A percentile compares a stretch with the other conserved stretches of the same genome.
Evolutionary conservation across 2,329 filamentous ascomycete genomes (phyloP).

Genomic region (Talaromyces sp.): DNA sequence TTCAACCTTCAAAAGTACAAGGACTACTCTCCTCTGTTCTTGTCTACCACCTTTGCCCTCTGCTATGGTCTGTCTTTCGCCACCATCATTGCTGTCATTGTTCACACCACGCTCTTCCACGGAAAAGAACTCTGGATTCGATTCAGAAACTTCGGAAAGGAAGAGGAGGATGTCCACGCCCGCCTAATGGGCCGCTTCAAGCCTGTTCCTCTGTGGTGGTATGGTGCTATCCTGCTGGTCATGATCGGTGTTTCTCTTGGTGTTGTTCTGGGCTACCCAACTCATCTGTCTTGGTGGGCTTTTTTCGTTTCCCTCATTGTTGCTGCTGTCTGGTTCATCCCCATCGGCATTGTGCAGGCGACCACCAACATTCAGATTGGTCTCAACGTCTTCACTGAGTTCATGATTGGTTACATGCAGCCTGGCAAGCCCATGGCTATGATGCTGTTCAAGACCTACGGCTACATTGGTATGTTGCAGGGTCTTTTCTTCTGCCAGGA

Average conservation of each 20-base stretch:
- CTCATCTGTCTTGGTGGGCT: conserved; percentile 66
- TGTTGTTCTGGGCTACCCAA: conserved; percentile 51
- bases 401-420: conserved; percentile 67
- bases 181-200: conserved; percentile 54
- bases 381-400: conserved; percentile 68
- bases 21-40: conserved; percentile 54
- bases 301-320: conserved; percentile 63
- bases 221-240: conserved; percentile 38
- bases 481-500: conserved; percentile 61
- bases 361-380: conserved; percentile 62
- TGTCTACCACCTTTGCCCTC: conserved; percentile 66
- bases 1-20: conserved; percentile 60
- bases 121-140: conserved; percentile 61
- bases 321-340: conserved; percentile 58
- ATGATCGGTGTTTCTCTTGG: conserved; percentile 48
- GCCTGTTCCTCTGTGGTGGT: conserved; percentile 55
- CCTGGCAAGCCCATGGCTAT: conserved; percentile 64
- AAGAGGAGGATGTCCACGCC: conserved; percentile 49
- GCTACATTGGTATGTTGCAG: conserved; percentile 63
- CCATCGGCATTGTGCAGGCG: conserved; percentile 58
- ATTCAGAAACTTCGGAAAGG: conserved; percentile 52
- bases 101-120: conserved; percentile 63
- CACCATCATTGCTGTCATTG: conserved; percentile 61
- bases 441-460: conserved; percentile 75
- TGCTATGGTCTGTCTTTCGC: conserved; percentile 68